These are phyloP conservation scores for Immersiella caudata DNA, from an alignment of 495 filamentous ascomycete species.

Conservation along the genomic window DNA sequence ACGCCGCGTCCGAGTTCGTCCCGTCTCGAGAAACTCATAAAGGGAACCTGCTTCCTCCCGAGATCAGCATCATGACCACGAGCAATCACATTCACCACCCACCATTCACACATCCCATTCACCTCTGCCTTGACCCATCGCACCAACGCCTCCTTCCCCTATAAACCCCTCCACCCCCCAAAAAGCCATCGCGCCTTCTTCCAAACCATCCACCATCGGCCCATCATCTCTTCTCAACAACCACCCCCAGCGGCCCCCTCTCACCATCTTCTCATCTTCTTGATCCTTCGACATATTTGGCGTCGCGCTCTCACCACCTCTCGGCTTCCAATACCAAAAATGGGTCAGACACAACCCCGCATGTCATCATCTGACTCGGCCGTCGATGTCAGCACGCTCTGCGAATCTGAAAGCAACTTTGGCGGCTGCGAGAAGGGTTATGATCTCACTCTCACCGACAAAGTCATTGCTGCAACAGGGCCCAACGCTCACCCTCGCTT, in stretches of 20 bases:
- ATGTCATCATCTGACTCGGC: constrained; percentile 19
- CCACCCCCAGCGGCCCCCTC: no score
- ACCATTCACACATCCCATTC: not conserved
- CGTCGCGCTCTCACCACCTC: not conserved
- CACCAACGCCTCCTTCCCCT: not conserved
- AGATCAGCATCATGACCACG: not conserved
- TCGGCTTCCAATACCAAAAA: constrained; percentile 11
- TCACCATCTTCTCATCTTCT: constrained; percentile 1
- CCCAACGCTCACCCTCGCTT: constrained; percentile 64
- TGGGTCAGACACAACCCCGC: constrained; percentile 32
- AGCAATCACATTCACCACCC: not conserved
- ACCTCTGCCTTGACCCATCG: not conserved
- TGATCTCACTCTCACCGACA: constrained; percentile 67
- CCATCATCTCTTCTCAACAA: not conserved
- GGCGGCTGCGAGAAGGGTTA: constrained; percentile 28
- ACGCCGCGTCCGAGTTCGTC: not conserved
- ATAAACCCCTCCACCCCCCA: not conserved
- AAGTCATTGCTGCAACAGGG: constrained; percentile 71
- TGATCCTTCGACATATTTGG: not conserved
- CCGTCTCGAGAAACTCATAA: constrained; percentile 6
- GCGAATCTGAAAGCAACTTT: not conserved
- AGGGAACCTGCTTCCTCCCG: not conserved
- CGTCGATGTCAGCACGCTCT: constrained; percentile 5
- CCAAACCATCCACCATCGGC: not conserved
- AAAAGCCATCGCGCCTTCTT: not conserved